phyloP scores from a whole-genome alignment of 2,329 filamentous ascomycete genomes.

The Microcera coccophila region DNA sequence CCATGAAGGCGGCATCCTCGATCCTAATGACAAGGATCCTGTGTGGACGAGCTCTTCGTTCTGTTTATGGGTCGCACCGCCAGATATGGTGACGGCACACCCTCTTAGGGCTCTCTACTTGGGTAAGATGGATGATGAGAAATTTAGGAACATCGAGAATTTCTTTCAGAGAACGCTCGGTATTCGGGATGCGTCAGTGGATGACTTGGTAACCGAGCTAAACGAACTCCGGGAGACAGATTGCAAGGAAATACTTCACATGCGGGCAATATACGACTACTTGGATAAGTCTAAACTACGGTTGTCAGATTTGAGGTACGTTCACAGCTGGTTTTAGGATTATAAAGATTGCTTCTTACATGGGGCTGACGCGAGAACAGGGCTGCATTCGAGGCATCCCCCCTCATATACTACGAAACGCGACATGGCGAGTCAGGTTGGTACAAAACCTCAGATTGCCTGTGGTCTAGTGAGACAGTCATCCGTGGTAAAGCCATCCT shows the following conservation, averaged over 20 bases:
- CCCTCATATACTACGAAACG: constrained; percentile 4
- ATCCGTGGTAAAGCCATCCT: constrained; percentile 12
- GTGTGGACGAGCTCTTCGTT: neutral
- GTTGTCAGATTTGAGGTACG: constrained; percentile 2
- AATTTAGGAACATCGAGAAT: constrained; percentile 3
- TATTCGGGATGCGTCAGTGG: neutral
- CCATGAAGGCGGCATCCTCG: neutral
- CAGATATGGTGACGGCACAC: neutral
- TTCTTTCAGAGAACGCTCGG: constrained; percentile 5
- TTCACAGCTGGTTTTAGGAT: neutral
- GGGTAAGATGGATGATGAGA: constrained; percentile 2
- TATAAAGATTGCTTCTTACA: constrained; percentile 1
- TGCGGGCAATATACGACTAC: constrained; percentile 6
- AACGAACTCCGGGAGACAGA: accelerated
- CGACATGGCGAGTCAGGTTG: neutral
- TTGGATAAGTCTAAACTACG: neutral
- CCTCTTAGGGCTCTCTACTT: constrained; percentile 4
- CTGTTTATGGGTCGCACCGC: constrained; percentile 14
- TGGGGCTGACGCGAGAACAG: constrained; percentile 4
- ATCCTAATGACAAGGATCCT: neutral
- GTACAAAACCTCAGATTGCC: constrained; percentile 12
- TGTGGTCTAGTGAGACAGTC: constrained; percentile 14
- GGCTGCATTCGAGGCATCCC: constrained; percentile 6
- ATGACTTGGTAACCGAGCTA: constrained; percentile 5
- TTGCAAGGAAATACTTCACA: neutral